phyloP scores from a whole-genome alignment of 805 yeast species.

The Millerozyma miso region DNA sequence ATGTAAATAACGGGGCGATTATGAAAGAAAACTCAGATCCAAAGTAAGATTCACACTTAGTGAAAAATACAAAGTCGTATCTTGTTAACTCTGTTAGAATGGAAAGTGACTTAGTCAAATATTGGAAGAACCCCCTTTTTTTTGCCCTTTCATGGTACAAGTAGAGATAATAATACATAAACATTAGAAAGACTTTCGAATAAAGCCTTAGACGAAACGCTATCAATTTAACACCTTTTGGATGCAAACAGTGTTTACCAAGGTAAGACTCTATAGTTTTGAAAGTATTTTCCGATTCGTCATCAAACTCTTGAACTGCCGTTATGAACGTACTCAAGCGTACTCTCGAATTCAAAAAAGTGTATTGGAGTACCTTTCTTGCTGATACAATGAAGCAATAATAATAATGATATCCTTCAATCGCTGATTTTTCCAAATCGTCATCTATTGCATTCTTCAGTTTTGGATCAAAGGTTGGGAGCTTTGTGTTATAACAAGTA shows the following conservation, averaged over 20 bases:
- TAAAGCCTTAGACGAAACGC: constrained; percentile 1
- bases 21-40: constrained; percentile 2
- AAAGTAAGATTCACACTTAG: constrained; percentile 1
- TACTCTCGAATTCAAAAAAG: too few species aligned
- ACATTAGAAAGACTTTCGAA: constrained; percentile 2
- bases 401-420: not conserved
- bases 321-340: too few species aligned
- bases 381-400: not conserved
- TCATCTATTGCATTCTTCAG: not conserved
- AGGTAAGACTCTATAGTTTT: too few species aligned
- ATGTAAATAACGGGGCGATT: not conserved
- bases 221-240: not conserved
- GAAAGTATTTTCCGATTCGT: too few species aligned
- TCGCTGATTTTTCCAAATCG: not conserved
- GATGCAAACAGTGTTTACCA: too few species aligned
- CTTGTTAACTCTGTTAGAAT: constrained; percentile 1
- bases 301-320: too few species aligned
- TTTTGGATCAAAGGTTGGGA: not conserved
- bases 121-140: not conserved
- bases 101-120: not conserved
- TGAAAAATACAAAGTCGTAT: not conserved
- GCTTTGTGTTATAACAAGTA: constrained; percentile 1
- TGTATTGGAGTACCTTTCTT: too few species aligned
- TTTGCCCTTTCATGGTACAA: not conserved
- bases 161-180: constrained; percentile 1